Evolutionary conservation across 768 basidiomycete species (phyloP).

Genomic region (Mycena capillaripes): DNA sequence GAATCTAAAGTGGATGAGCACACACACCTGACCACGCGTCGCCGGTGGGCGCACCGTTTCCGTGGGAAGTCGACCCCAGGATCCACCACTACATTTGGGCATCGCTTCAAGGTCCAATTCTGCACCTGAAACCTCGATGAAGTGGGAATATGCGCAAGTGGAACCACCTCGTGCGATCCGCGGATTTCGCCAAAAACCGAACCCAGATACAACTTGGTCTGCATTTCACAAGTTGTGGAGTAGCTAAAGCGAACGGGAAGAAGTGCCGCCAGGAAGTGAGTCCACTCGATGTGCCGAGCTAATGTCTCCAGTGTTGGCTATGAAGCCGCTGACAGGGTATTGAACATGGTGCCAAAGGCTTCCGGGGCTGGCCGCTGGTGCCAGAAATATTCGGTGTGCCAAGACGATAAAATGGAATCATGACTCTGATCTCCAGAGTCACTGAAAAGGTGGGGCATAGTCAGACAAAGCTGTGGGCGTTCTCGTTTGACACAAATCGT

Average conservation of each 20-base stretch:
- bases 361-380: neutral
- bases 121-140: neutral
- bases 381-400: neutral
- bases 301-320: neutral
- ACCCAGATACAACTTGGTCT: neutral
- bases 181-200: neutral
- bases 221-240: neutral
- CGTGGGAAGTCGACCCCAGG: no score
- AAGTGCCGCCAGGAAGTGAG: neutral
- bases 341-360: neutral
- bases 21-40: no score
- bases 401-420: neutral
- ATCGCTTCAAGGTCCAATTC: no score
- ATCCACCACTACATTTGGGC: no score
- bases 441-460: neutral
- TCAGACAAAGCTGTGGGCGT: neutral
- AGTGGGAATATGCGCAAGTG: neutral
- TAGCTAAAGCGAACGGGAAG: neutral
- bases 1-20: neutral
- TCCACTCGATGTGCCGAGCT: neutral
- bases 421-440: no score
- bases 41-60: no score
- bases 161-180: neutral
- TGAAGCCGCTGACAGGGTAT: neutral
- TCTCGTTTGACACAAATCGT: slow-evolving; percentile 11